A percentile compares a stretch with the other conserved stretches of the same genome.
Conservation (phyloP, 1,284 basidiomycete species). For the Termitomyces sp. region DNA sequence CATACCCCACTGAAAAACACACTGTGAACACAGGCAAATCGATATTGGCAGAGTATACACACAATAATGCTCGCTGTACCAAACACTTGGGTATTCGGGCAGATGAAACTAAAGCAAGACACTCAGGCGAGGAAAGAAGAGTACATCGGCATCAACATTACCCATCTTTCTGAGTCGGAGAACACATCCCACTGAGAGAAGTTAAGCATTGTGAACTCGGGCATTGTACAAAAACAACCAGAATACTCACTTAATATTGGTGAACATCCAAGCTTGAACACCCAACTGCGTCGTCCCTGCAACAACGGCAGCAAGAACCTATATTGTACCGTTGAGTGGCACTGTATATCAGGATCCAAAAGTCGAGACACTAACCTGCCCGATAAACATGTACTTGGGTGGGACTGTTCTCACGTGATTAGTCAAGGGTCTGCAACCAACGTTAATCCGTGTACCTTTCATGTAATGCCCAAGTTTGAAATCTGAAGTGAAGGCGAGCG, state of each 20-base stretch:
- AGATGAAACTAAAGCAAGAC: conserved; percentile 29
- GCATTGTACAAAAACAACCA: too few species aligned
- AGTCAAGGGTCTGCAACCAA: neutral
- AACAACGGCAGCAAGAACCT: conserved; percentile 58
- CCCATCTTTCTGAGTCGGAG: conserved; percentile 35
- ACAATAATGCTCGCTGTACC: conserved; percentile 40
- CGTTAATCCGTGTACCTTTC: conserved; percentile 42
- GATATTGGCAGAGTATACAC: neutral
- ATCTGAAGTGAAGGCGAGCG: conserved; percentile 56
- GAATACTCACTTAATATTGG: conserved; percentile 27
- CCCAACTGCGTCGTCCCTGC: conserved; percentile 60
- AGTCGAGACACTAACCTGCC: conserved; percentile 19
- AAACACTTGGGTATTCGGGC: conserved; percentile 36
- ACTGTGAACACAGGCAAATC: neutral
- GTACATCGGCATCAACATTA: neutral
- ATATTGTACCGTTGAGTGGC: neutral
- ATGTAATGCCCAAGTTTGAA: conserved; percentile 73
- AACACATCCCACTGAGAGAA: conserved; percentile 43
- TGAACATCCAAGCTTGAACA: conserved; percentile 66
- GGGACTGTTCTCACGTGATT: conserved; percentile 5
- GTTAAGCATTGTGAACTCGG: too few species aligned
- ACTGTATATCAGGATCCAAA: neutral
- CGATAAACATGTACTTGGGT: conserved; percentile 51
- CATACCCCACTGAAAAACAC: conserved; percentile 13
- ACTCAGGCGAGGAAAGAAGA: neutral